Conservation (phyloP, 768 basidiomycete genomes). For the Naganishia kalamii region DNA sequence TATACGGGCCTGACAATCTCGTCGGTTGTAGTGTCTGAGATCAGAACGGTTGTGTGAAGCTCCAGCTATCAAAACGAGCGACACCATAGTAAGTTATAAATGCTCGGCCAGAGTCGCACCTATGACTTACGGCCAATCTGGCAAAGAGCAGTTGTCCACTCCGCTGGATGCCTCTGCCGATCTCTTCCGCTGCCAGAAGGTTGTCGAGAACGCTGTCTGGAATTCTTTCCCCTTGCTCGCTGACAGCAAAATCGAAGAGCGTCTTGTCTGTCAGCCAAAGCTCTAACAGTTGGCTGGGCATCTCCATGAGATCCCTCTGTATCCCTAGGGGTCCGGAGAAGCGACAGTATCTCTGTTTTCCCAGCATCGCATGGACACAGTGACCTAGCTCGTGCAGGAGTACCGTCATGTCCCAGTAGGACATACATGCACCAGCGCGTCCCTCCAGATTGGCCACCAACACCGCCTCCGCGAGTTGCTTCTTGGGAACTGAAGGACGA, state of each 20-base stretch:
- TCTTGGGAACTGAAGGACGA: neutral
- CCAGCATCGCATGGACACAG: neutral
- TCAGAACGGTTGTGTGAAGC: neutral
- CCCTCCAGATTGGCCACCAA: neutral
- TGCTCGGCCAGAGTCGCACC: no score
- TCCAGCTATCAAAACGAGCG: neutral
- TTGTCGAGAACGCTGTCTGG: neutral
- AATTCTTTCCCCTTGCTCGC: neutral
- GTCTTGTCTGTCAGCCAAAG: neutral
- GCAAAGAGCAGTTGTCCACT: neutral
- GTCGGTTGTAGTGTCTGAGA: neutral
- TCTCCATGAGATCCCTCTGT: neutral
- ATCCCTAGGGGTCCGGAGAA: neutral
- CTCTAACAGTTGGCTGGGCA: neutral
- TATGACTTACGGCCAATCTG: neutral
- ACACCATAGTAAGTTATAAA: neutral
- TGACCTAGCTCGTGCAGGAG: conserved; percentile 2
- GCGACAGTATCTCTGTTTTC: neutral
- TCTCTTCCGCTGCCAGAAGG: neutral
- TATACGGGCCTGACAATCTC: neutral
- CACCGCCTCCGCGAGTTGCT: neutral
- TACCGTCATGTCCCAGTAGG: neutral
- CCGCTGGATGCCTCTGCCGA: neutral
- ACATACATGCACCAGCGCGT: neutral
- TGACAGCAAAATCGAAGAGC: neutral